Base-by-base conservation (phyloP, 2,329 filamentous ascomycete genomes). In the Epichloe coenophiala region DNA sequence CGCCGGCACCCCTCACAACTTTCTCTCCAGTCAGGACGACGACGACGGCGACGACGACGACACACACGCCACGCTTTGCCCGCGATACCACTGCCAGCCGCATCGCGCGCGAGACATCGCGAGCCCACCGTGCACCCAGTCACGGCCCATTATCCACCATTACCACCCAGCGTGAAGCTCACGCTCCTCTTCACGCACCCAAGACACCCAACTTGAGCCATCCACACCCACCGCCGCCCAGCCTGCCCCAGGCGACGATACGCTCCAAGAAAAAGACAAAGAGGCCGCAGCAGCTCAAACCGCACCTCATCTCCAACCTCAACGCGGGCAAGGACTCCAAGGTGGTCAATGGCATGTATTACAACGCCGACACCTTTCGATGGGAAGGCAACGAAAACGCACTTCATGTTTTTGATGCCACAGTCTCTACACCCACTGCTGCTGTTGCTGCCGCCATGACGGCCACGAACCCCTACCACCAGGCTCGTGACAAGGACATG, bases 331-430 rank as follows among this genome's bases (percentile, higher is more conserved):
- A 85, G 59, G 84, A 88, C 58, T 75, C 84, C 36, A 95, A 91
- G 72, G 83, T 88, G 94, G 75, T 73, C 81, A 73, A 47, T 56
- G 93, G 91, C 56, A 98, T 98, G 93, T 84, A 81, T 50, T 98
- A 95, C 65, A 97, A 98, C 61, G 88, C 93, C 6, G 73, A 77
- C 31, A 86, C 87, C 8, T 93, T 83, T 61, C 78, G 82, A 47
- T 98, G 93, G 93, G 93, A 98, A 72, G 93, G 93, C 48, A 98
- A 98, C 60, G 93, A 98, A 64, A 91, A 88, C 59, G 84, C 77
- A 36, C 72, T 95, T 49, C 77, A 78, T 55, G 80, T 81, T 4
- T 98, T 98, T 66, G 89, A 95, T 49, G 66, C 75, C 50, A 71
- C 81, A 5, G 65, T 70, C 6, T 72, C 77, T 1, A 76, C 77